Evolutionary conservation across 2,329 filamentous ascomycete species (phyloP), one percentile per base, ranked within the genome.

Genomic region (Venturia oleaginea): DNA sequence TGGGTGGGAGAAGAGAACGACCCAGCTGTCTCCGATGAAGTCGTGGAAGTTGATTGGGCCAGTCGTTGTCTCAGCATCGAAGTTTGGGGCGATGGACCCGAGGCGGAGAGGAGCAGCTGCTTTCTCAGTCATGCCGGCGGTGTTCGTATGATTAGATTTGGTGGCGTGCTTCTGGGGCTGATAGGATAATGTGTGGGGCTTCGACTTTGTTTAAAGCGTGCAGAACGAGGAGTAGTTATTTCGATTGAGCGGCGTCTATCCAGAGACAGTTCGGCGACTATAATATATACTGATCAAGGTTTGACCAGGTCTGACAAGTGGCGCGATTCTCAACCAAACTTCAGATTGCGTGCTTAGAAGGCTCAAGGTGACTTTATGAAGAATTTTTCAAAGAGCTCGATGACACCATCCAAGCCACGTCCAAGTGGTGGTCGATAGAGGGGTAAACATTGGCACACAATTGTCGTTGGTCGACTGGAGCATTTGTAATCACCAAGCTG

Each of bases 31-130:
- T 71, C 85, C 86, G 69, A 89, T 87, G 80, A 84, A 89, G 70
- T 88, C 79, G 78, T 89, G 86, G 81, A 89, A 89, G 76, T 88
- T 81, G 73, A 89, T 87, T 64, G 80, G 80, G 65, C 86, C 86
- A 67, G 80, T 74, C 68, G 86, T 89, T 70, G 86, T 88, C 71
- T 87, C 82, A 67, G 86, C 85, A 70, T 86, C 76, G 80, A 89
- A 89, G 80, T 89, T 84, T 70, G 86, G 86, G 71, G 86, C 86
- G 72, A 78, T 80, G 75, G 80, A 86, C 74, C 86, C 86, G 71
- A 88, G 82, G 72, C 86, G 85, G 75, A 88, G 82, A 34, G 51
- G 51, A 30, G 51, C 30, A 57, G 51, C 51, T n/a, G 19, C 51
- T 57, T 57, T 57, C 27, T 57, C 51, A 10, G 51, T 17, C 51